These are phyloP conservation scores for Phytophthora palmivora DNA, from an alignment of 352 stramenopile species.

Conservation along the genomic window DNA sequence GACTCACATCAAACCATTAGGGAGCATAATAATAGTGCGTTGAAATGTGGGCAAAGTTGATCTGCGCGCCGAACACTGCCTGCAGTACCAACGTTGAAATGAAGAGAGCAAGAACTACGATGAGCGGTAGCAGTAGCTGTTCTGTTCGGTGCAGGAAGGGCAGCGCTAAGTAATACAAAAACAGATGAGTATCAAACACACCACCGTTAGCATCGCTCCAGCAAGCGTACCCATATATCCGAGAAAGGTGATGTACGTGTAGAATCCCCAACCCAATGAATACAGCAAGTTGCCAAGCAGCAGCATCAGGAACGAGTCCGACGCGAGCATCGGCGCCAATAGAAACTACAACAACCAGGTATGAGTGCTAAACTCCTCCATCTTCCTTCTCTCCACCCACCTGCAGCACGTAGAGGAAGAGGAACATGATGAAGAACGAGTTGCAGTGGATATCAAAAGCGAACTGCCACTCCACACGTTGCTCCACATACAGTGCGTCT, in stretches of 20 bases:
- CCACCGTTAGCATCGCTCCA: neutral
- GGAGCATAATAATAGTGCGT: constrained; percentile 85
- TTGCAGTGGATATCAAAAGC: constrained; percentile 99
- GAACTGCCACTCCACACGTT: constrained; percentile 99
- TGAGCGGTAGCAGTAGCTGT: constrained; percentile 87
- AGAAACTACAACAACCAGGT: constrained; percentile 91
- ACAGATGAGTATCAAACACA: constrained; percentile 1
- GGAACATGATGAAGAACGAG: constrained; percentile 97
- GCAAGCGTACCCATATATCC: constrained; percentile 91
- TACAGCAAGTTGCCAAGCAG: constrained; percentile 95
- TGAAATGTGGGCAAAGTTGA: constrained; percentile 82
- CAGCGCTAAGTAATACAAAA: constrained; percentile 56
- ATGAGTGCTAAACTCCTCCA: constrained; percentile 2
- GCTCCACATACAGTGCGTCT: constrained; percentile 92
- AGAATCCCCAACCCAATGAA: constrained; percentile 93
- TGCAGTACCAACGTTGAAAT: constrained; percentile 85
- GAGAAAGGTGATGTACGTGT: constrained; percentile 99
- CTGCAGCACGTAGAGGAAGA: constrained; percentile 95
- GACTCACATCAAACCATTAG: constrained; percentile 14
- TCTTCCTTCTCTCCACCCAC: constrained; percentile 30
- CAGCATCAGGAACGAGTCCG: constrained; percentile 89
- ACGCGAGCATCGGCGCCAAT: constrained; percentile 93
- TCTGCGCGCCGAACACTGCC: constrained; percentile 63
- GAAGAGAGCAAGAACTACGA: constrained; percentile 79
- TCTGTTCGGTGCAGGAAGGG: constrained; percentile 92